Conservation (phyloP, 2,329 filamentous ascomycete species). For the Penicillium hordei region DNA sequence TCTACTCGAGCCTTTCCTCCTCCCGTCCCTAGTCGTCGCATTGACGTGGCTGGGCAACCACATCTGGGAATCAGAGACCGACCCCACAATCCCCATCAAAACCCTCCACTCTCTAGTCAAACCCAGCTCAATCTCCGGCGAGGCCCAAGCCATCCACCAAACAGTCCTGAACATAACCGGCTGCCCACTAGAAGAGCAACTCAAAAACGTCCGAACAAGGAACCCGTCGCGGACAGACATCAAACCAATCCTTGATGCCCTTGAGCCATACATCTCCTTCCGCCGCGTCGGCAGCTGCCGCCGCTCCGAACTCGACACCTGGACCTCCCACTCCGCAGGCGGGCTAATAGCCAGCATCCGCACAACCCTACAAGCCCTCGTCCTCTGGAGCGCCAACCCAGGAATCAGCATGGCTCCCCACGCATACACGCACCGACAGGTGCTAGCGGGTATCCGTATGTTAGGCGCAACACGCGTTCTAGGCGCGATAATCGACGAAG, state of each 20-base stretch:
- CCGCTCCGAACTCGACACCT: conserved; percentile 53
- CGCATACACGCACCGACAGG: conserved; percentile 56
- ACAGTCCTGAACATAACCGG: conserved; percentile 60
- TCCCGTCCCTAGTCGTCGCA: conserved; percentile 61
- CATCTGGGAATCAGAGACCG: conserved; percentile 51
- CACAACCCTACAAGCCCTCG: conserved; percentile 52
- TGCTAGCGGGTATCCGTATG: conserved; percentile 47
- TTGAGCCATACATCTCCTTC: conserved; percentile 53
- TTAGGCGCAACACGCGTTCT: conserved; percentile 43
- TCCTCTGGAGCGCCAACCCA: conserved; percentile 53
- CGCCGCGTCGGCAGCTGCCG: conserved; percentile 49
- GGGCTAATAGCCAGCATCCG: conserved; percentile 51
- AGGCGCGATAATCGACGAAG: conserved; percentile 40
- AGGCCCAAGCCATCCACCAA: conserved; percentile 61
- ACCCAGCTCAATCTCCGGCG: conserved; percentile 57
- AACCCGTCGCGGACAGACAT: conserved; percentile 54
- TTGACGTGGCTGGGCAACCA: conserved; percentile 60
- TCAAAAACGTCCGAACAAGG: conserved; percentile 52
- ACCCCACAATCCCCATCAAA: conserved; percentile 55
- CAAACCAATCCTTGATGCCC: conserved; percentile 52
- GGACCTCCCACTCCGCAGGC: conserved; percentile 48
- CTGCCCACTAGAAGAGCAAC: conserved; percentile 51
- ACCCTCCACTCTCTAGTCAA: conserved; percentile 58
- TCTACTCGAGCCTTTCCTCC: conserved; percentile 62
- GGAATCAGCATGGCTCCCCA: conserved; percentile 55